Percentiles rank a stretch among this genome's conserved stretches.
Conservation (phyloP, 108 stramenopile species). For the Cyclotella atomus region DNA sequence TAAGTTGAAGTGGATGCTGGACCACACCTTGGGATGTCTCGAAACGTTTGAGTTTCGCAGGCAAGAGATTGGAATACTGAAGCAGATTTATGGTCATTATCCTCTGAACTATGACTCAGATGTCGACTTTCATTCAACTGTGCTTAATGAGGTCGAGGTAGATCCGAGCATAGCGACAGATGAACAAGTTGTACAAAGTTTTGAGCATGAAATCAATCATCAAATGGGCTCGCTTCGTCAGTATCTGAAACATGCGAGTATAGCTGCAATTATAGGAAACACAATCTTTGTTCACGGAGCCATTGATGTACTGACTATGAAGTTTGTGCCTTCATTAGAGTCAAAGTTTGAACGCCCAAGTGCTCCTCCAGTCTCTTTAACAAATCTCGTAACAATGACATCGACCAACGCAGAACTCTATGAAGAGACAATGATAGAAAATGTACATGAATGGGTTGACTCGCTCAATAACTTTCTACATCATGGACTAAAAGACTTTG, state of each 20-base stretch:
- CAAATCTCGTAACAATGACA: neutral
- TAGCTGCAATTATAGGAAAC: slow-evolving; percentile 59
- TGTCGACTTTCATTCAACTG: slow-evolving; percentile 13
- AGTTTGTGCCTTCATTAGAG: slow-evolving; percentile 55
- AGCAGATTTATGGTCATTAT: slow-evolving; percentile 26
- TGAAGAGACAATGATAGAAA: slow-evolving; percentile 30
- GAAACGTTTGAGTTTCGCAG: slow-evolving; percentile 72
- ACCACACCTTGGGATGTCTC: slow-evolving; percentile 69
- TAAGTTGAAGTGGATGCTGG: slow-evolving; percentile 62
- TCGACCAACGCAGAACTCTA: neutral
- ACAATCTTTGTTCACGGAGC: slow-evolving; percentile 79
- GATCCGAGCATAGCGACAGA: slow-evolving; percentile 41
- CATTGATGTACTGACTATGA: slow-evolving; percentile 52
- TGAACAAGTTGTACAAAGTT: slow-evolving; percentile 61
- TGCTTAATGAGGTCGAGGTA: slow-evolving; percentile 5
- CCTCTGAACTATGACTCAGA: slow-evolving; percentile 12
- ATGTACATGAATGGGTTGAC: slow-evolving; percentile 61
- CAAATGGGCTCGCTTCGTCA: slow-evolving; percentile 52
- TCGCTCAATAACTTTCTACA: slow-evolving; percentile 52
- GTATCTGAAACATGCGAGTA: slow-evolving; percentile 54
- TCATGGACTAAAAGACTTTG: slow-evolving; percentile 51
- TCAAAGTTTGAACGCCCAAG: slow-evolving; percentile 56
- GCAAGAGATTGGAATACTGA: slow-evolving; percentile 46
- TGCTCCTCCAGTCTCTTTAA: slow-evolving; percentile 27
- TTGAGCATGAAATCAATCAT: slow-evolving; percentile 53